Evolutionary conservation across 1,284 basidiomycete genomes (phyloP).

Genomic region (Fomitopsis pinicola): DNA sequence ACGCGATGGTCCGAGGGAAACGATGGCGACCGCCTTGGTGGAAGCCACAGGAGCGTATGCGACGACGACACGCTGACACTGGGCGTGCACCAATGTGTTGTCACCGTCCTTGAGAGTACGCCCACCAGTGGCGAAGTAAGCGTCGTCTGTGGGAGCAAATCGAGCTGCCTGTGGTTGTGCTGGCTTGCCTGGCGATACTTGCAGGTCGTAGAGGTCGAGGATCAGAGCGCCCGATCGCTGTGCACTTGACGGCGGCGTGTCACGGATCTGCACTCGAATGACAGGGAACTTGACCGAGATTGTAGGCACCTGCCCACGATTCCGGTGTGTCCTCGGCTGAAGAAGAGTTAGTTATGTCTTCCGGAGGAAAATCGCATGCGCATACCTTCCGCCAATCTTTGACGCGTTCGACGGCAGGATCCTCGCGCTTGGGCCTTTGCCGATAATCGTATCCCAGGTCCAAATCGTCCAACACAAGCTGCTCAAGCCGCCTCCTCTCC

Average conservation of each 20-base stretch:
- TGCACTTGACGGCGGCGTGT: conserved; percentile 40
- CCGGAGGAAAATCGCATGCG: background rate
- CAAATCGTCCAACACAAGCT: conserved; percentile 51
- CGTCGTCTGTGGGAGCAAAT: conserved; percentile 33
- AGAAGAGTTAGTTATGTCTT: background rate
- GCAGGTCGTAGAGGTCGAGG: conserved; percentile 59
- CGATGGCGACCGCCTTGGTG: conserved; percentile 23
- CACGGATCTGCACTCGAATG: conserved; percentile 59
- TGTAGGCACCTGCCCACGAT: conserved; percentile 10
- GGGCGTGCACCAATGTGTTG: conserved; percentile 30
- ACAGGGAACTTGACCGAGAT: conserved; percentile 41
- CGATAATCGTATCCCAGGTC: conserved; percentile 47
- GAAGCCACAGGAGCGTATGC: conserved; percentile 40
- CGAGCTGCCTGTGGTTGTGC: conserved; percentile 26
- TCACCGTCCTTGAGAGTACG: background rate
- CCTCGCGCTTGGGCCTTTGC: conserved; percentile 7
- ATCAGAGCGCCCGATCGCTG: conserved; percentile 64
- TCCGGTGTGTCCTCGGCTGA: background rate
- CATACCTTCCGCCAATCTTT: conserved; percentile 19
- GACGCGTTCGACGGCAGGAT: conserved; percentile 2
- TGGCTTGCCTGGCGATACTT: conserved; percentile 32
- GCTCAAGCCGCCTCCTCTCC: conserved; percentile 41
- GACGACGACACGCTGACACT: conserved; percentile 43
- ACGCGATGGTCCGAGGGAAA: conserved; percentile 27
- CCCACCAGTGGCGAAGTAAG: conserved; percentile 8